Evolutionary conservation across 2,329 filamentous ascomycete genomes (phyloP), one percentile per base, ranked within the genome.

Genomic region (Fusarium falciforme): DNA sequence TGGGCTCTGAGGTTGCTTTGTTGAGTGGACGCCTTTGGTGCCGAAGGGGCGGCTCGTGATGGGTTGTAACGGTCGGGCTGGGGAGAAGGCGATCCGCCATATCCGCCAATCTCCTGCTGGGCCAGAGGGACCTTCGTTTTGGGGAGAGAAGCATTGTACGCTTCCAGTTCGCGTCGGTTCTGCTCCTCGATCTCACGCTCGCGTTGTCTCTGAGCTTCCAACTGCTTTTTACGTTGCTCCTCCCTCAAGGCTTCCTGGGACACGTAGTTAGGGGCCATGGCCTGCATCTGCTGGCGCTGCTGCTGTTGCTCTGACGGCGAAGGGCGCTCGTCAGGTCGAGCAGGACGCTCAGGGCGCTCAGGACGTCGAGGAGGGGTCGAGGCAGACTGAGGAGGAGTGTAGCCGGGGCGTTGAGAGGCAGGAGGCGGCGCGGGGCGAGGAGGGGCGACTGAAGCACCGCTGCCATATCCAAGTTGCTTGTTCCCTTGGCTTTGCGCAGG

Each of bases 131-230:
- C 85, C 80, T 94, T 94, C 72, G 89, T 92, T 86, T 97, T 93
- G 35, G 95, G 96, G 68, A 98, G 85, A 27, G 94, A 94, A 38
- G 94, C 93, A 82, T 98, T 98, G 83, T 98, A 98, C 20, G 91
- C 94, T 80, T 96, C 95, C 76, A 94, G 87, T 61, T 98, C 94
- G 74, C 92, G 90, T 64, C 93, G 89, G 63, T 89, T 89, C 78
- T 92, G 90, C 76, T 94, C 92, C 72, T 91, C 89, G 2, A 87
- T 85, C 72, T 92, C 89, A 47, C 85, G 84, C 49, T 78, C 76
- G 66, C 77, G 76, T 57, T 89, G 86, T 35, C 85, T 84, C 75
- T 91, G 89, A 35, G 88, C 84, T 74, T 93, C 90, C 8, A 87
- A 79, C 79, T 93, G 90, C 78, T 90, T 89, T 79, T 91, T 89